Base-by-base conservation (phyloP, 495 filamentous ascomycete species). In the Pseudotulostoma volvatum region DNA sequence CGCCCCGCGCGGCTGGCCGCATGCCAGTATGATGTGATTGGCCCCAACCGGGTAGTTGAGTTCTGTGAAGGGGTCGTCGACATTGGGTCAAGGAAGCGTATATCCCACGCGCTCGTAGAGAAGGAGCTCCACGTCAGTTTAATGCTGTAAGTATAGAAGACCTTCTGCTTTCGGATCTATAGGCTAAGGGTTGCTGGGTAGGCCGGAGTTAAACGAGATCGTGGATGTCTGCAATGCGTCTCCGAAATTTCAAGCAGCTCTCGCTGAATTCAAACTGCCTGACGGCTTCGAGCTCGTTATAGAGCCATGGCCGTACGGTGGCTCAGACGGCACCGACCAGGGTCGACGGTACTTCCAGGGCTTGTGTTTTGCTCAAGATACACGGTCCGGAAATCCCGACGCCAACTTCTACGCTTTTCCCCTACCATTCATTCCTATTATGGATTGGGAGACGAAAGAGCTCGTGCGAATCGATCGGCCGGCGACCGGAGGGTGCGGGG, bases 331-430 rank as follows among this genome's bases (percentile, higher is more conserved):
- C 15, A 59, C 56, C 7, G 65, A 71, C 23, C 71, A 74, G 23
- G 66, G 71, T 30, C 55, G 67, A 3, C 73, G 68, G 1, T 72
- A 61, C 42, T 64, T 70, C 46, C 68, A 69, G 42, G 68, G 59
- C 3, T 44, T 71, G 3, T 67, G 64, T 46, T 73, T 73, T 42
- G 67, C 62, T 2, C 54, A 51, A 15, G 53, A 66, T 38, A 54
- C 49, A 16, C 50, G 48, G 31, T 56, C 55, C 15, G 54, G 59
- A 9, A 66, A 66, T 36, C 42, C 50, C 8, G 62, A 66, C 36
- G 53, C 62, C 28, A 88, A 87, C 47, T 80, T 88, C 47, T 93
- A 93, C 55, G 77, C 83, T 0, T 77, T 81, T 43, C 84, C 84
- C 0, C 60, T 90, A 4, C 70, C 77, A 3, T 68, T 92, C 43